Evolutionary conservation across 169 alveolate species (phyloP).

Genomic region (Plasmodium ovale): DNA sequence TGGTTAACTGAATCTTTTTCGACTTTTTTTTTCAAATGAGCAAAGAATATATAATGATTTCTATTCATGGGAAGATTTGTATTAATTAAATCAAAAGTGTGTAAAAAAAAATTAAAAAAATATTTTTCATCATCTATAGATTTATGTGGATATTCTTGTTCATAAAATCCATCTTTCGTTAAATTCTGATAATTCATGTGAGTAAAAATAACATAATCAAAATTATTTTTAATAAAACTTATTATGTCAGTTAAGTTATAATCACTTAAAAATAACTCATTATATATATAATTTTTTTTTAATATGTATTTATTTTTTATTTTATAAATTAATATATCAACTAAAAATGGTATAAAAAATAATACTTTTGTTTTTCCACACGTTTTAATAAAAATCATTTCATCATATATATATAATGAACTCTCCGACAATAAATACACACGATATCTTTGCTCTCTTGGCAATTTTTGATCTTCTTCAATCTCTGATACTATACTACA

Average conservation of each 20-base stretch:
- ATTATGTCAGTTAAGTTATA: background rate
- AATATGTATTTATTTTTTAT: constrained; percentile 4
- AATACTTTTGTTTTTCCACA: constrained; percentile 66
- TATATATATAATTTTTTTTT: constrained; percentile 7
- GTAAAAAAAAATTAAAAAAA: constrained; percentile 45
- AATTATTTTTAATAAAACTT: constrained; percentile 3
- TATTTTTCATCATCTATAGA: constrained; percentile 52
- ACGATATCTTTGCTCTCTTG: constrained; percentile 27
- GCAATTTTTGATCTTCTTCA: constrained; percentile 20
- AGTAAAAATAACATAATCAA: constrained; percentile 49
- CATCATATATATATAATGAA: constrained; percentile 31
- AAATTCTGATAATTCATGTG: constrained; percentile 65
- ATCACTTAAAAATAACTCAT: constrained; percentile 23
- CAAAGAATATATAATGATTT: constrained; percentile 40
- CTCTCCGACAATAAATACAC: constrained; percentile 65
- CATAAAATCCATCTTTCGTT: constrained; percentile 42
- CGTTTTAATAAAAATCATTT: constrained; percentile 40
- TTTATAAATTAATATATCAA: constrained; percentile 28
- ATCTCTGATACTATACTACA: constrained; percentile 58
- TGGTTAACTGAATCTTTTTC: background rate
- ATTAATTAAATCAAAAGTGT: constrained; percentile 18
- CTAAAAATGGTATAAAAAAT: constrained; percentile 67
- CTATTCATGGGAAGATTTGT: constrained; percentile 42
- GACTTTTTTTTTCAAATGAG: no score
- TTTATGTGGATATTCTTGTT: constrained; percentile 72